Percentiles rank a stretch among this genome's conserved stretches.
Conservation (phyloP, 768 basidiomycete species). For the Glaciozyma martinii region DNA sequence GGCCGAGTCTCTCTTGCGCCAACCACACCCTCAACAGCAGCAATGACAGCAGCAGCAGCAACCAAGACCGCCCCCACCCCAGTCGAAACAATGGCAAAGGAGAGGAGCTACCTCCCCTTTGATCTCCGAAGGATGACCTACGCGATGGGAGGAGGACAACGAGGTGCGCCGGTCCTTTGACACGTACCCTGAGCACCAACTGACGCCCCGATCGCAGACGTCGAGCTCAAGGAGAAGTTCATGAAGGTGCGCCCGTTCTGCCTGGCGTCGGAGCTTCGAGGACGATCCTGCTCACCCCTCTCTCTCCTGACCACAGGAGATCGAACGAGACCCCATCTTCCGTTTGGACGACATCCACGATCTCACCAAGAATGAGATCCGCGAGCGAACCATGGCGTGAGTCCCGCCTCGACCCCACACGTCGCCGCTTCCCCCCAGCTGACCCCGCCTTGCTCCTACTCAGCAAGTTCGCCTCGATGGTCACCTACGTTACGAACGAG, state of each 20-base stretch:
- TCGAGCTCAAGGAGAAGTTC: slow-evolving; percentile 10
- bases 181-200: background rate
- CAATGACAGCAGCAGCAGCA: background rate
- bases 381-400: slow-evolving; percentile 41
- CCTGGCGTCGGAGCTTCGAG: background rate
- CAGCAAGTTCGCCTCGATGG: slow-evolving; percentile 40
- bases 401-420: no score
- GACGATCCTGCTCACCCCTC: slow-evolving; percentile 40
- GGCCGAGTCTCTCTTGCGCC: background rate
- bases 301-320: slow-evolving; percentile 21
- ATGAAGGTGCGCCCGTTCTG: background rate
- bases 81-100: slow-evolving; percentile 21
- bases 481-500: slow-evolving; percentile 43
- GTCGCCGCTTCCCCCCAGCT: no score
- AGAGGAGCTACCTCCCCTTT: slow-evolving; percentile 10
- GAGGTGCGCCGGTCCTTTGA: background rate
- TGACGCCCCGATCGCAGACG: background rate
- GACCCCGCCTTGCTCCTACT: no score
- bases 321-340: slow-evolving; percentile 42
- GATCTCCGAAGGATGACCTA: slow-evolving; percentile 20
- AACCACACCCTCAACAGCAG: background rate
- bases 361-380: slow-evolving; percentile 29
- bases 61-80: slow-evolving; percentile 5
- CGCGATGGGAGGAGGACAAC: slow-evolving; percentile 25
- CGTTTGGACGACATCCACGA: slow-evolving; percentile 43